Percentiles rank a stretch among this genome's conserved stretches.
Conservation (phyloP, 768 basidiomycete genomes). For the Phlebiopsis gigantea region DNA sequence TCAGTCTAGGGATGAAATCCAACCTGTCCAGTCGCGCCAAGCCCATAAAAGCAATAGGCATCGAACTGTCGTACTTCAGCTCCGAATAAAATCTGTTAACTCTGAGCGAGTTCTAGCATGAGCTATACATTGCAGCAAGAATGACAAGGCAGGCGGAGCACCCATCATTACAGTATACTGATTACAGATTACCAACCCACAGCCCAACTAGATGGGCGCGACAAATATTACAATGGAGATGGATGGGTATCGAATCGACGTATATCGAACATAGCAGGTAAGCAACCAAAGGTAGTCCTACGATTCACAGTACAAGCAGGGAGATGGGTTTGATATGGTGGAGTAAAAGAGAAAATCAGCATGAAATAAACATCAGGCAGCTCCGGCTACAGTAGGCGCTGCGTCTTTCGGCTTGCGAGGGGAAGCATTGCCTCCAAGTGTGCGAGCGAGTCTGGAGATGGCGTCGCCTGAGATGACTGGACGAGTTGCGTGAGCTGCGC, state of each 20-base stretch:
- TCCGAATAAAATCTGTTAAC: conserved; percentile 32
- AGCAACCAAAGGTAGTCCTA: conserved; percentile 6
- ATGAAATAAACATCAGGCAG: conserved; percentile 12
- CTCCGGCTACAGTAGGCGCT: conserved; percentile 15
- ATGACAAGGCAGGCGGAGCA: neutral
- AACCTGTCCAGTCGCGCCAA: conserved; percentile 81
- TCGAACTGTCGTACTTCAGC: conserved; percentile 94
- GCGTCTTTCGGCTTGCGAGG: conserved; percentile 17
- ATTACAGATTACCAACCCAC: conserved; percentile 5
- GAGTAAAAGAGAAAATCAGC: neutral
- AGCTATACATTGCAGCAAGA: neutral
- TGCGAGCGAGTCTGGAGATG: conserved; percentile 57
- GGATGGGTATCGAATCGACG: conserved; percentile 12
- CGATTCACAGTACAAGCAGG: neutral
- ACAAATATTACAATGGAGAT: conserved; percentile 12
- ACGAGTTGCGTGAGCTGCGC: conserved; percentile 40
- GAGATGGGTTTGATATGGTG: neutral
- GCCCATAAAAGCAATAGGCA: conserved; percentile 83
- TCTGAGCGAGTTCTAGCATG: neutral
- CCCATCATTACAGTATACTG: conserved; percentile 3
- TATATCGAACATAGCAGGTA: conserved; percentile 9
- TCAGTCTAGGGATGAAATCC: conserved; percentile 88
- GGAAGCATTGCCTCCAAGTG: conserved; percentile 39
- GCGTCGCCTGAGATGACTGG: conserved; percentile 75
- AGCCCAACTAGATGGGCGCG: neutral